phyloP scores from a whole-genome alignment of 768 basidiomycete species.

The Kwoniella sp. region DNA sequence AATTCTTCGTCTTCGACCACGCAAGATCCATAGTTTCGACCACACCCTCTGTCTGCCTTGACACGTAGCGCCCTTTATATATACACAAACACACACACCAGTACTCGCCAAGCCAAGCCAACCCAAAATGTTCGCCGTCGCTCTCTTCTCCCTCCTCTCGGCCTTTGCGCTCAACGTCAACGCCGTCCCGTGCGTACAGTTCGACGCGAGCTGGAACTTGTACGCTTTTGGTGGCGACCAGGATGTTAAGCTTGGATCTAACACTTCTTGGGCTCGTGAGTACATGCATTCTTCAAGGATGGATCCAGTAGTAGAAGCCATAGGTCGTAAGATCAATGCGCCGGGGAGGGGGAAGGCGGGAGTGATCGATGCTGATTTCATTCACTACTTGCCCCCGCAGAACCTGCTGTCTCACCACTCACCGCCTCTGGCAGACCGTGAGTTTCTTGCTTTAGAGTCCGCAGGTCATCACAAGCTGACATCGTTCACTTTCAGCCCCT shows the following conservation, averaged over 20 bases:
- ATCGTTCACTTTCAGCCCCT: slow-evolving; percentile 41
- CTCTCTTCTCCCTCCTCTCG: slow-evolving; percentile 35
- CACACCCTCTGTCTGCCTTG: no score
- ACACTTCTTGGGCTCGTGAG: slow-evolving; percentile 69
- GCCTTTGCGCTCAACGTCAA: slow-evolving; percentile 36
- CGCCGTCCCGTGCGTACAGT: slow-evolving; percentile 68
- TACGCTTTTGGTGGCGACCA: slow-evolving; percentile 81
- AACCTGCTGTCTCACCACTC: slow-evolving; percentile 68
- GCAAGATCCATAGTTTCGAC: no score
- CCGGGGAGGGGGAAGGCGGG: background rate
- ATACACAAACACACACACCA: no score
- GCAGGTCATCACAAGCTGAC: slow-evolving; percentile 55
- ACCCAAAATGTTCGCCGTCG: slow-evolving; percentile 26
- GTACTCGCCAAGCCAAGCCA: background rate
- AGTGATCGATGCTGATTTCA: background rate
- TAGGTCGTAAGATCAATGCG: no score
- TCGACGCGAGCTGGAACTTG: slow-evolving; percentile 79
- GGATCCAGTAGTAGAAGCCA: background rate
- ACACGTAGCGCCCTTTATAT: no score
- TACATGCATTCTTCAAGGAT: no score
- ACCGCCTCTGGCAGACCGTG: slow-evolving; percentile 77
- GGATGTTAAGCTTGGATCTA: slow-evolving; percentile 78
- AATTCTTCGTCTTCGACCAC: no score
- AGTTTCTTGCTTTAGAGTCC: slow-evolving; percentile 28
- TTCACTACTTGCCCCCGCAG: slow-evolving; percentile 6